phyloP scores from a whole-genome alignment of 352 stramenopile species.

The Blastocystis sp. region DNA sequence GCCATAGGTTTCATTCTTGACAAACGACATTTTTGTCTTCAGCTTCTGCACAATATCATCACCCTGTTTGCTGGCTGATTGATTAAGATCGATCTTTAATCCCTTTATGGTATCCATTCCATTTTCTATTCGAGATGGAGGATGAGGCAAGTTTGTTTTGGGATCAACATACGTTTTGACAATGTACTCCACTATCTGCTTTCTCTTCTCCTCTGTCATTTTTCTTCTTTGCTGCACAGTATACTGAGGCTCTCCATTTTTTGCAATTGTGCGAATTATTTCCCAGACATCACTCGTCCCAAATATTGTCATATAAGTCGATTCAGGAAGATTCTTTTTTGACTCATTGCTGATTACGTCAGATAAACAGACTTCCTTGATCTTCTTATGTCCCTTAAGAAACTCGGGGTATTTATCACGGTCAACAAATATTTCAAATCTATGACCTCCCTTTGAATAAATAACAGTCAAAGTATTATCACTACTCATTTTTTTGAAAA shows the following conservation, averaged over 20 bases:
- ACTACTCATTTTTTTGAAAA: background rate
- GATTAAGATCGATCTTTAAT: slow-evolving; percentile 41
- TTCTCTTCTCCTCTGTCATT: slow-evolving; percentile 30
- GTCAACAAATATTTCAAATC: slow-evolving; percentile 8
- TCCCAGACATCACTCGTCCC: background rate
- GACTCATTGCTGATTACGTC: background rate
- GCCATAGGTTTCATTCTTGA: slow-evolving; percentile 53
- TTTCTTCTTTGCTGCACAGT: slow-evolving; percentile 21
- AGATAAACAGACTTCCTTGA: background rate
- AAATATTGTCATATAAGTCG: background rate
- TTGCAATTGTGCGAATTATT: slow-evolving; percentile 3
- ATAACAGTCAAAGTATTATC: slow-evolving; percentile 1
- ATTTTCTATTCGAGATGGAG: slow-evolving; percentile 13
- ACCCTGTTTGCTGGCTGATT: background rate
- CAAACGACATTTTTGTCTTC: slow-evolving; percentile 1
- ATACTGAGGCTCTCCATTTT: slow-evolving; percentile 24
- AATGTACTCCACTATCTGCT: slow-evolving; percentile 48
- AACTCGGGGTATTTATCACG: background rate
- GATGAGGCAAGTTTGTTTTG: slow-evolving; percentile 1
- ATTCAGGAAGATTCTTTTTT: background rate
- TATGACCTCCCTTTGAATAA: background rate
- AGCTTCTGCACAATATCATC: slow-evolving; percentile 38
- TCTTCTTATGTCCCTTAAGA: slow-evolving; percentile 18
- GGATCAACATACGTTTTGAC: slow-evolving; percentile 31
- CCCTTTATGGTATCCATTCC: slow-evolving; percentile 48